These are phyloP conservation scores for baker's yeast (Saccharomyces cerevisiae) DNA, from an alignment of 805 yeast genomes.

Conservation along the genomic window DNA sequence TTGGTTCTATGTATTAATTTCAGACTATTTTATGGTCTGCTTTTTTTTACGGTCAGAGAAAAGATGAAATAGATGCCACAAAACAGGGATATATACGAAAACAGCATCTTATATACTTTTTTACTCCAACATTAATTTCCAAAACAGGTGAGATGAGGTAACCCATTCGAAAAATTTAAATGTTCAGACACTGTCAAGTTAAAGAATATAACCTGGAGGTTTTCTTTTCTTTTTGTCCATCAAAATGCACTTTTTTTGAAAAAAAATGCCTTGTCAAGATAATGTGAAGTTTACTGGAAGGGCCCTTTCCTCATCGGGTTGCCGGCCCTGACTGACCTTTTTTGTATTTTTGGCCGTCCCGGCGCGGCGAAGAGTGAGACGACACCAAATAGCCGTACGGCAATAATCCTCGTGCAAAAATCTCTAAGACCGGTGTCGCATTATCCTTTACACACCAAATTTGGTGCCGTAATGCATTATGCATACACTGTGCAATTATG, in stretches of 20 bases:
- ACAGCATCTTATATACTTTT: not conserved
- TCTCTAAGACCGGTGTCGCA: not conserved
- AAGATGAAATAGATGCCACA: not conserved
- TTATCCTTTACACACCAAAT: not conserved
- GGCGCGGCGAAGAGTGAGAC: not conserved
- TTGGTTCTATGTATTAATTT: not conserved
- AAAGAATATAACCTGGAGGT: not conserved
- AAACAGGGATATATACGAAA: not conserved
- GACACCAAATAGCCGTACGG: not conserved
- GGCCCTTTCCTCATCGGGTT: not conserved
- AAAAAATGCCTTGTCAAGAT: not conserved
- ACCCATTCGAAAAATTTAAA: not conserved
- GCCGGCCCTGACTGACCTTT: not conserved
- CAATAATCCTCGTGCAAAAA: not conserved
- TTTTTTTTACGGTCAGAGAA: not conserved
- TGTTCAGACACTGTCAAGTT: not conserved
- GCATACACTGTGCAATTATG: not conserved
- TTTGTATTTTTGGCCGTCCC: not conserved
- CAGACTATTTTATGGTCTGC: not conserved
- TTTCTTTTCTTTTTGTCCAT: not conserved
- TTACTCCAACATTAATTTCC: not conserved
- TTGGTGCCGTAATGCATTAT: not conserved
- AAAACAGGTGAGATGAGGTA: not conserved
- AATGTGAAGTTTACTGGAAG: not conserved
- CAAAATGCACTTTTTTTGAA: not conserved